These are phyloP conservation scores for Zygotorulaspora danielsina DNA, from an alignment of 805 yeast species.

Conservation along the genomic window DNA sequence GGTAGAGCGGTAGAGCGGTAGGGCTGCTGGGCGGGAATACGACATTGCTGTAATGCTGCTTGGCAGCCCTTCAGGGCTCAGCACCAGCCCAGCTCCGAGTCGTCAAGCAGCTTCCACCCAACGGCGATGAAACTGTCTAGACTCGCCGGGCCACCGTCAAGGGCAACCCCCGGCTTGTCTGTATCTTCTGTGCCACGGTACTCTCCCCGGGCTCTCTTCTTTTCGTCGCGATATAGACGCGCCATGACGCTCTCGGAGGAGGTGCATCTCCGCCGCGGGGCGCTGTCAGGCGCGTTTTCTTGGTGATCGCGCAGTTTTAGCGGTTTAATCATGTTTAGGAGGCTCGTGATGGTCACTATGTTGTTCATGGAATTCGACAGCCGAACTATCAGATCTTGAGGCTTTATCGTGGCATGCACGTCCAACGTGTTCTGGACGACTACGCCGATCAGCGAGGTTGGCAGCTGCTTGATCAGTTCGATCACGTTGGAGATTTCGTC, in stretches of 20 bases:
- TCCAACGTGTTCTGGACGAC: slow-evolving; percentile 20
- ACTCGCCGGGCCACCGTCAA: neutral
- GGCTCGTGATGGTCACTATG: slow-evolving; percentile 32
- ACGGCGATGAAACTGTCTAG: slow-evolving; percentile 19
- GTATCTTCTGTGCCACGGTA: neutral
- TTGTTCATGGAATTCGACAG: slow-evolving; percentile 35
- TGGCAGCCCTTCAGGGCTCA: too few species aligned
- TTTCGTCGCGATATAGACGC: slow-evolving; percentile 6
- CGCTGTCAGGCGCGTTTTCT: slow-evolving; percentile 1
- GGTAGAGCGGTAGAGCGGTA: too few species aligned
- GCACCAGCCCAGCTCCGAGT: slow-evolving; percentile 34
- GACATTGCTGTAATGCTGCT: too few species aligned
- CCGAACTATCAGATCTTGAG: slow-evolving; percentile 30
- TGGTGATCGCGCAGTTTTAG: slow-evolving; percentile 26
- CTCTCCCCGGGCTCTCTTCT: neutral
- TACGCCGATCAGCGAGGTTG: slow-evolving; percentile 29
- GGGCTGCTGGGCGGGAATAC: too few species aligned
- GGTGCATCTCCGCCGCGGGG: neutral
- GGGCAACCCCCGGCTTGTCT: neutral
- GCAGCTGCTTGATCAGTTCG: slow-evolving; percentile 31
- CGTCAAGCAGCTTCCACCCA: slow-evolving; percentile 33
- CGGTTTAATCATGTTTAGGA: slow-evolving; percentile 30
- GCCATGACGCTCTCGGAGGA: slow-evolving; percentile 3
- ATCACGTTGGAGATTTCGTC: slow-evolving; percentile 28
- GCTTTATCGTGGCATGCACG: slow-evolving; percentile 8